Conservation (phyloP, 805 yeast genomes). For the Metschnikowia proteae region DNA sequence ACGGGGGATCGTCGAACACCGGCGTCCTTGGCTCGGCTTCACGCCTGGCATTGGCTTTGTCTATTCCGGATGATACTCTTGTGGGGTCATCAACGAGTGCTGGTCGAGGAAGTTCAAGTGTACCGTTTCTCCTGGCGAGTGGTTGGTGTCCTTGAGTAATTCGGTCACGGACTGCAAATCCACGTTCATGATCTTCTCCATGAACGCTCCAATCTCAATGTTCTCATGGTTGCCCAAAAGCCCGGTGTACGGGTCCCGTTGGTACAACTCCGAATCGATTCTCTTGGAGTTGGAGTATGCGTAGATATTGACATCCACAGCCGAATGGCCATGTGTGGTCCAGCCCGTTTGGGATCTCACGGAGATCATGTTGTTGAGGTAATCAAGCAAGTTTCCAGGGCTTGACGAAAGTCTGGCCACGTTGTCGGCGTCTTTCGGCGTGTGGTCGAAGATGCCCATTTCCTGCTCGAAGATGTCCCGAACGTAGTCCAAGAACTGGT, state of each 20-base stretch:
- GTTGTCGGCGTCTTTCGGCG: conserved; percentile 44
- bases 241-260: conserved; percentile 26
- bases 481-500: conserved; percentile 24
- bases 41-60: no score
- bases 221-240: conserved; percentile 83
- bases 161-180: conserved; percentile 49
- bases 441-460: conserved; percentile 61
- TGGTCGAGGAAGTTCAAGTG: neutral
- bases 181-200: conserved; percentile 52
- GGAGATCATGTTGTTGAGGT: conserved; percentile 68
- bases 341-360: conserved; percentile 89
- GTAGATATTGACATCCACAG: conserved; percentile 91
- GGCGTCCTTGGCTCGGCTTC: no score
- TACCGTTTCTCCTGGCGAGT: conserved; percentile 30
- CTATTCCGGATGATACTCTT: neutral
- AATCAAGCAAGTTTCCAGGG: conserved; percentile 44
- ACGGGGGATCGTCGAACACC: no score
- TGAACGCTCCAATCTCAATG: conserved; percentile 73
- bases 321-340: conserved; percentile 95
- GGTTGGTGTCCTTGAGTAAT: conserved; percentile 47
- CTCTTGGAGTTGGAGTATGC: conserved; percentile 61
- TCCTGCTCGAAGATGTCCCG: conserved; percentile 56
- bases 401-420: conserved; percentile 17
- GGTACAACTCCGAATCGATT: conserved; percentile 36
- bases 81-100: neutral